Evolutionary conservation across 2,329 filamentous ascomycete species (phyloP).

Genomic region (Aureobasidium zeae): DNA sequence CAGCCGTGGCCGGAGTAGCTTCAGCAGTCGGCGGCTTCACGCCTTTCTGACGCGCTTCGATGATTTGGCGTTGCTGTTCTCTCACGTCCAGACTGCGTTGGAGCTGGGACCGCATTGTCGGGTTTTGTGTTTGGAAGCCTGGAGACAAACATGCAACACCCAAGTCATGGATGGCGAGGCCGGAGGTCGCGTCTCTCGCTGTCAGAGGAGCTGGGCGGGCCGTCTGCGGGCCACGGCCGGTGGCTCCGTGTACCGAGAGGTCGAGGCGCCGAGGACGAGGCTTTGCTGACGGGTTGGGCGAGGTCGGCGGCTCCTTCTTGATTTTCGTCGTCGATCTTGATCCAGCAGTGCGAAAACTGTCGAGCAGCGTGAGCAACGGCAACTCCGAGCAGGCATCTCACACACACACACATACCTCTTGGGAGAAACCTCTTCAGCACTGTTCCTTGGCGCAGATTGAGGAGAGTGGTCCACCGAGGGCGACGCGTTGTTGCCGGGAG

Average conservation of each 20-base stretch:
- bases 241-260: slow-evolving; percentile 49
- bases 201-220: slow-evolving; percentile 64
- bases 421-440: slow-evolving; percentile 41
- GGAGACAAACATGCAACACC: slow-evolving; percentile 91
- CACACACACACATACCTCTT: slow-evolving; percentile 37
- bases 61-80: slow-evolving; percentile 89
- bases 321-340: slow-evolving; percentile 66
- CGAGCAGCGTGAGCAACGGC: slow-evolving; percentile 23
- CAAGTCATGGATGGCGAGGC: slow-evolving; percentile 79
- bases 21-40: slow-evolving; percentile 47
- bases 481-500: slow-evolving; percentile 29
- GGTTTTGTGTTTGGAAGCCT: slow-evolving; percentile 91
- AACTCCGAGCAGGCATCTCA: neutral
- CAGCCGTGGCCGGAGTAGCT: slow-evolving; percentile 32
- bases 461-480: slow-evolving; percentile 27
- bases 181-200: slow-evolving; percentile 59
- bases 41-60: slow-evolving; percentile 85
- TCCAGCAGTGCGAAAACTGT: slow-evolving; percentile 14
- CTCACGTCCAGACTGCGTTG: slow-evolving; percentile 88
- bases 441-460: slow-evolving; percentile 15
- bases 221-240: slow-evolving; percentile 31
- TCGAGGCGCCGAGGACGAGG: slow-evolving; percentile 71
- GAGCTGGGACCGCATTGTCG: slow-evolving; percentile 90
- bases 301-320: slow-evolving; percentile 90
- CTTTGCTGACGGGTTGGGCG: slow-evolving; percentile 62